Evolutionary conservation across 2,329 filamentous ascomycete genomes (phyloP), one percentile per base, ranked within the genome.

Genomic region (Pseudopyricularia cyperi): DNA sequence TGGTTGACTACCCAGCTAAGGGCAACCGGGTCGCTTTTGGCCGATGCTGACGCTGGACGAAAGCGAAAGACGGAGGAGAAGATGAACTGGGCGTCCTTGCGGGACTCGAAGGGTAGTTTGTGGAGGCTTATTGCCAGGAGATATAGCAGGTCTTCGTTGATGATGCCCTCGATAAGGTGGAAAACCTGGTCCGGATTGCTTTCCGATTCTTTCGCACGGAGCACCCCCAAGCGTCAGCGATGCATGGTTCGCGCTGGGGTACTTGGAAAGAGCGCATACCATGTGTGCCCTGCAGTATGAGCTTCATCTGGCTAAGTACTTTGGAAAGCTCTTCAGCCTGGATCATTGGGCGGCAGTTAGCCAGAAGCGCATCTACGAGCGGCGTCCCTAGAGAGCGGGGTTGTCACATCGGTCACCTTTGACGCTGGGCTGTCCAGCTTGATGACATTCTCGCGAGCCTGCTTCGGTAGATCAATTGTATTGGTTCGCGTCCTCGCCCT

Each of bases 31-130:
- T 94, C 88, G 58, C 76, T 79, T 61, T 82, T 81, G 12, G 78
- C 74, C 19, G 83, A 80, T 2, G 77, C 79, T 44, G 77, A 79
- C 42, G 80, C 74, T 6, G 85, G 85, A 57, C 87, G 87, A 73
- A 93, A 96, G 58, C 90, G 87, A 65, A 96, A 89, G 59, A 94
- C 86, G 66, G 91, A 93, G 39, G 89, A 95, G 71, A 97, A 93
- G 65, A 96, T 93, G 56, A 93, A 87, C 66, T 96, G 91, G 12
- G 88, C 87, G 64, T 96, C 91, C 72, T 96, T 97, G 62, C 91
- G 84, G 35, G 90, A 88, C 71, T 98, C 93, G 72, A 98, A 98
- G 0, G 91, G 89, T 4, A 98, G 78, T 50, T 84, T 80, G 68
- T 88, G 82, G 46, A 98, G 85, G 63, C 85, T 85, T 55, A 83